Evolutionary conservation across 73 alveolate genomes (phyloP), one percentile per base, ranked within the genome.

Genomic region (Loxodes magnus): DNA sequence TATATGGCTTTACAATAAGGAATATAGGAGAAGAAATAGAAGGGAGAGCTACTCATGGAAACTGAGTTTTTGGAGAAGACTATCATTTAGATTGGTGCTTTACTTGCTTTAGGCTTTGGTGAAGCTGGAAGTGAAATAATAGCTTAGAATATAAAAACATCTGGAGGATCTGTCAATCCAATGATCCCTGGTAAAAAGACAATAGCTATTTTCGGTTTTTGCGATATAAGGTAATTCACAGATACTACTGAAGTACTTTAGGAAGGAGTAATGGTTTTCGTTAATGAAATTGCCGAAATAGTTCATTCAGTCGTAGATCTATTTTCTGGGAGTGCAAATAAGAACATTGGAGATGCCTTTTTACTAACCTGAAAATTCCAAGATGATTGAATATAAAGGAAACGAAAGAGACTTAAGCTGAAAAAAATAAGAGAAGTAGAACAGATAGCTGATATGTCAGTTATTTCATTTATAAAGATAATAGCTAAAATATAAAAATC

Each of bases 91-190:
- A 89, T 93, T 46, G 98, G 98, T 14, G 94, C 96, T 2, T 64
- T 93, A 26, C 67, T 93, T 5, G 97, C 97, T 0, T 70, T 93
- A 30, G 95, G 97, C 7, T 89, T 89, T 78, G 99, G 99, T 0
- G 99, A 93, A 64, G 99, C 99, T 4, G 99, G 99, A 0, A 74
- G 95, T 14, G 91, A 89, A 64, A 93, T 93, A 41, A 89, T 93
- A 24, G 92, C 93, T 17, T 53, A 67, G 26, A 93, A 89, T 70
- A 93, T 93, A 92, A 75, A 82, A 15, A 75, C 57, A 39, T 57
- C 67, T 48, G 79, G 81, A 42, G 99, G 98, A 12, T 96, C 85
- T 35, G 97, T 93, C 0, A 90, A 93, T 64, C 98, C 98, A n/a
- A 78, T 89, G 95, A 56, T 89, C 23, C 93, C 98, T 12, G 99